phyloP scores from a whole-genome alignment of 73 alveolate genomes.

The Symbiodinium natans region DNA sequence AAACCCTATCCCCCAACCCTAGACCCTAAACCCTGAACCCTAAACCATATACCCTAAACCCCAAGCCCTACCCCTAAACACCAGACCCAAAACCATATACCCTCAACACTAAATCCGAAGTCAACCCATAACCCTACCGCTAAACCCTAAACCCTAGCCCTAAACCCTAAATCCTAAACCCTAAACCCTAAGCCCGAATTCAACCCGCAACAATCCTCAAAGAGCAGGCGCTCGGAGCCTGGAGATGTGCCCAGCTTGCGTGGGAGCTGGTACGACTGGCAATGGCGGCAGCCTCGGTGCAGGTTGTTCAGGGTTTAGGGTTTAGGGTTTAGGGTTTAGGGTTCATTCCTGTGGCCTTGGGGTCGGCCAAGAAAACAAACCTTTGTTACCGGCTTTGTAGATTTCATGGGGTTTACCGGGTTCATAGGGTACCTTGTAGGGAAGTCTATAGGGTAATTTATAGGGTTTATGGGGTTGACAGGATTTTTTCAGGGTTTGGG shows the following conservation, averaged over 20 bases:
- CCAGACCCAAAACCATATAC: background rate
- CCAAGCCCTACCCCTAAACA: background rate
- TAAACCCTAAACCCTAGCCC: background rate
- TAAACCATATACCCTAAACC: background rate
- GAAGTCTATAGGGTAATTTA: too few relatives aligned
- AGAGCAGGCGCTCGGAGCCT: background rate
- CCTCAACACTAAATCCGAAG: background rate
- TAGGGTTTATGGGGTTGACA: too few relatives aligned
- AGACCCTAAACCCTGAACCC: background rate
- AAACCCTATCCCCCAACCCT: background rate
- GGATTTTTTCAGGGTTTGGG: too few relatives aligned
- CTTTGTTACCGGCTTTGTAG: too few relatives aligned
- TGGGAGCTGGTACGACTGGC: constrained; percentile 5
- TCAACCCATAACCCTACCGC: background rate
- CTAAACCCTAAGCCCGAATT: background rate
- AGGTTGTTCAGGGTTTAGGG: background rate
- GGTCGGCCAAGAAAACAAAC: too few relatives aligned
- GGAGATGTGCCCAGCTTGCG: background rate
- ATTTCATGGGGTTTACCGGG: too few relatives aligned
- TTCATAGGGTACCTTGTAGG: too few relatives aligned
- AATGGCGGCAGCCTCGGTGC: background rate
- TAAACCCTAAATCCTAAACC: background rate
- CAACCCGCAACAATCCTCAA: too few relatives aligned
- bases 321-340: background rate
- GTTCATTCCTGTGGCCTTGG: too few relatives aligned